Evolutionary conservation across 2,329 filamentous ascomycete species (phyloP).

Genomic region (Xylaria hypoxylon): DNA sequence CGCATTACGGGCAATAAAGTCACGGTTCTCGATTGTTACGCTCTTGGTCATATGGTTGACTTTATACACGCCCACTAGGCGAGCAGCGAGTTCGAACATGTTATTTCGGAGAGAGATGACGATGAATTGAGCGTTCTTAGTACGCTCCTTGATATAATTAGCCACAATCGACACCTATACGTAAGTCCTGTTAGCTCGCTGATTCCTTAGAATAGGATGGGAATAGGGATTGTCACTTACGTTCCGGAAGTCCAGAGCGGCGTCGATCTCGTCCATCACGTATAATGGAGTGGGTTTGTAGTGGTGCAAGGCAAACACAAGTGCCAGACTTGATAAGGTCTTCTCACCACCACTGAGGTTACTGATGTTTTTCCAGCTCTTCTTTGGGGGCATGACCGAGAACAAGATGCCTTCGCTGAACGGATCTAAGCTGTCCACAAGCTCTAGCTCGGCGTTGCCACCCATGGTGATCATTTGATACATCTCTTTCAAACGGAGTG

Average conservation of each 20-base stretch:
- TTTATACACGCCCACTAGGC: conserved; percentile 98
- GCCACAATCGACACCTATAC: conserved; percentile 92
- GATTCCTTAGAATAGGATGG: conserved; percentile 33
- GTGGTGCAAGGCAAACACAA: conserved; percentile 98
- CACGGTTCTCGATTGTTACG: conserved; percentile 86
- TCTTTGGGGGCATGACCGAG: conserved; percentile 99
- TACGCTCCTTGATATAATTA: conserved; percentile 98
- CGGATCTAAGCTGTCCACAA: conserved; percentile 94
- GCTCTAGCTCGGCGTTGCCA: conserved; percentile 95
- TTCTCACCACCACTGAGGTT: conserved; percentile 97
- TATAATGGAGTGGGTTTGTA: conserved; percentile 98
- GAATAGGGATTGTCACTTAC: conserved; percentile 66
- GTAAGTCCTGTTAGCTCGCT: conserved; percentile 9
- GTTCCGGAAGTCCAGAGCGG: conserved; percentile 96
- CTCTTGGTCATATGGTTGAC: conserved; percentile 99
- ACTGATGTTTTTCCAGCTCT: conserved; percentile 99
- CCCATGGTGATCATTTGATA: conserved; percentile 99
- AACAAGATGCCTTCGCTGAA: conserved; percentile 98
- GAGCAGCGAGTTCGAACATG: conserved; percentile 98
- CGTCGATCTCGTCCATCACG: conserved; percentile 99
- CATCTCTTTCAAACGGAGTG: conserved; percentile 96
- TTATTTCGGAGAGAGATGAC: conserved; percentile 98
- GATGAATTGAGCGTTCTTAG: conserved; percentile 99
- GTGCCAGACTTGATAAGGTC: conserved; percentile 89
- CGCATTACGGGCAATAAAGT: conserved; percentile 68